A percentile compares a stretch with the other conserved stretches of the same genome.
These are phyloP conservation scores for Chlorociboria aeruginascens DNA, from an alignment of 495 filamentous ascomycete genomes.

Conservation along the genomic window DNA sequence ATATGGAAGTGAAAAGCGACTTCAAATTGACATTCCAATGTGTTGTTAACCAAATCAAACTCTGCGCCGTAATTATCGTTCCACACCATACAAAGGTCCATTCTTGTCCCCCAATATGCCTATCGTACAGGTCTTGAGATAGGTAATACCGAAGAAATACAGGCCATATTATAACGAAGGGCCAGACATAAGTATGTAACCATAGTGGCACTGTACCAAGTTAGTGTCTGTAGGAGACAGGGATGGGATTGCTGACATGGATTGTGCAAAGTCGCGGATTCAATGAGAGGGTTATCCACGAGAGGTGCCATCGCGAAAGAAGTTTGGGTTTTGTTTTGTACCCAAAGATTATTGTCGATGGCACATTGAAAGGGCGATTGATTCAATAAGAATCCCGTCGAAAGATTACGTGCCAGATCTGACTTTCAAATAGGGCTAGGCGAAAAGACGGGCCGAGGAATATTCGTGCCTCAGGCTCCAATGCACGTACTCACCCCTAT, in stretches of 20 bases:
- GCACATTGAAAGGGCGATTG: slow-evolving; percentile 3
- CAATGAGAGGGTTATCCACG: slow-evolving; percentile 83
- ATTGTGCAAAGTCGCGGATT: slow-evolving; percentile 74
- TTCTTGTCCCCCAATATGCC: slow-evolving; percentile 76
- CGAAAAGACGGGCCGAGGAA: too few species aligned
- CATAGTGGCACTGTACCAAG: slow-evolving; percentile 46
- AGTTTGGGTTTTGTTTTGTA: background rate
- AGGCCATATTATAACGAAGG: slow-evolving; percentile 84
- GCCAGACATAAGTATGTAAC: slow-evolving; percentile 83
- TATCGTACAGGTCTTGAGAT: slow-evolving; percentile 69
- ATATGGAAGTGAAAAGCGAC: slow-evolving; percentile 67
- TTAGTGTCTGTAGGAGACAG: slow-evolving; percentile 4
- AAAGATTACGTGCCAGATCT: too few species aligned
- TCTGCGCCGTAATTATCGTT: slow-evolving; percentile 75
- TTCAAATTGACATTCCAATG: slow-evolving; percentile 91
- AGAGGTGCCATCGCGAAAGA: slow-evolving; percentile 43
- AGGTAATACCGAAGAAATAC: slow-evolving; percentile 80
- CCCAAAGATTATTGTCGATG: background rate
- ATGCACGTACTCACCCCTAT: too few species aligned
- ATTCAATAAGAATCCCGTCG: too few species aligned
- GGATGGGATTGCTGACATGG: slow-evolving; percentile 29
- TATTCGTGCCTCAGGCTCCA: too few species aligned
- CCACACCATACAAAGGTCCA: slow-evolving; percentile 96
- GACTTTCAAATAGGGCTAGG: too few species aligned
- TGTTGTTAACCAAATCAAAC: slow-evolving; percentile 87